Base-by-base conservation (phyloP, 2,329 filamentous ascomycete species). In the Claviceps sp. region DNA sequence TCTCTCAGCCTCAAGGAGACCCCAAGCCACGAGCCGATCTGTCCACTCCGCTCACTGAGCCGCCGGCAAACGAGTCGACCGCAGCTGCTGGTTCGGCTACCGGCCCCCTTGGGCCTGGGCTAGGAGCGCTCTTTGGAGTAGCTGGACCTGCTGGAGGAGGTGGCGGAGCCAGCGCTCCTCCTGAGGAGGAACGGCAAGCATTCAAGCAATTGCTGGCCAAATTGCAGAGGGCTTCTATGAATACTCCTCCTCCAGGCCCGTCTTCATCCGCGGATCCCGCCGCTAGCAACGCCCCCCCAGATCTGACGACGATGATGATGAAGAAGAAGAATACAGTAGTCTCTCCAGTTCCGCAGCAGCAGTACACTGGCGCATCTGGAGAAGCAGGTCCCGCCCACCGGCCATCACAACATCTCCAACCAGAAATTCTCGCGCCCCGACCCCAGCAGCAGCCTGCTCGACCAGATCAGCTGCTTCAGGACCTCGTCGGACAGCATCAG, bases 201-300 rank as follows among this genome's bases (percentile, higher is more conserved):
- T 95, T 96, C 67, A 80, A 88, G 57, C 79, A 83, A 45, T 78
- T 96, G 45, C 72, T 95, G 38, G 79, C 86, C 58, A 94, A 95
- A 76, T 78, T 95, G 42, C 84, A 89, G 54, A 72, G 72, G 52
- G 77, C 80, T 53, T 75, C 70, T 2, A 58, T 67, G 56, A 70
- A 65, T 45, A 68, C 70, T 47, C 73, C 76, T 29, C 72, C 75
- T 13, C 70, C 73, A 9, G 65, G 65, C 1, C 62, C 64, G 6
- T 71, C 73, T 3, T 64, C 68, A 3, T 77, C 71, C 54, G 65
- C 71, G 20, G 66, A 68, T 13, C 71, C 71, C 43, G 66, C 65
- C 1, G 64, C 69, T 29, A 50, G 51, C 47, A 57, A 65, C 52
- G 53, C 60, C 53, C 50, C 29, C 55, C 13, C 58, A 64, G 47